Conservation (phyloP, 176 grass and related monocot genomes). For the Dactylis glomerata region DNA sequence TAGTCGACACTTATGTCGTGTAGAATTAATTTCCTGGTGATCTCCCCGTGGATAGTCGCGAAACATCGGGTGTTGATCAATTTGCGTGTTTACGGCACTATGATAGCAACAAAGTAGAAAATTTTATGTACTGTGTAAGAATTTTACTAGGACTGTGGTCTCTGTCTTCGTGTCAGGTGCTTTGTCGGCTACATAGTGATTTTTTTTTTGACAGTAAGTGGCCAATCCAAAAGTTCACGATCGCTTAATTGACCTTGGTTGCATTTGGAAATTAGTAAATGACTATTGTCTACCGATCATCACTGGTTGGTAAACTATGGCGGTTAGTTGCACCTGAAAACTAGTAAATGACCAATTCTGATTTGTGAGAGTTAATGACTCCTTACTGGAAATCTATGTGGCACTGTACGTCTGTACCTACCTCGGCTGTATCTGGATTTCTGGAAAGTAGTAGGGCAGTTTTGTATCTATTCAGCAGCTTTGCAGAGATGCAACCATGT, state of each 20-base stretch:
- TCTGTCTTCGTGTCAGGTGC: no score
- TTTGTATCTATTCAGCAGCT: no score
- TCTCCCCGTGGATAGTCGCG: neutral
- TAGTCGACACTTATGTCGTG: neutral
- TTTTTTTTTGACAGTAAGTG: neutral
- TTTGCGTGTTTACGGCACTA: neutral
- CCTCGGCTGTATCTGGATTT: neutral
- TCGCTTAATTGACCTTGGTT: neutral
- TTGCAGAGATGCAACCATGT: neutral
- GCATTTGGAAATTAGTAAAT: neutral
- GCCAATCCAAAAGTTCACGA: neutral
- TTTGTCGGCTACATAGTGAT: neutral
- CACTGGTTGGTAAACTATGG: neutral
- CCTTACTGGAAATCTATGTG: neutral
- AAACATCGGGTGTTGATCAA: neutral
- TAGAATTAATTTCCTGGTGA: neutral
- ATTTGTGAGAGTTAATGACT: neutral
- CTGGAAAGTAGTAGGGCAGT: neutral
- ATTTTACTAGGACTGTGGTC: no score
- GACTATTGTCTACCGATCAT: neutral
- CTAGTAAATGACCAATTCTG: neutral
- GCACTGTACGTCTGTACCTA: neutral
- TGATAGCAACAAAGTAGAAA: no score
- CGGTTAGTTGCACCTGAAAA: neutral
- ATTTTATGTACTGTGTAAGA: no score